Evolutionary conservation across 495 filamentous ascomycete species (phyloP), one percentile per base, ranked within the genome.

Genomic region (Xylaria sp.): DNA sequence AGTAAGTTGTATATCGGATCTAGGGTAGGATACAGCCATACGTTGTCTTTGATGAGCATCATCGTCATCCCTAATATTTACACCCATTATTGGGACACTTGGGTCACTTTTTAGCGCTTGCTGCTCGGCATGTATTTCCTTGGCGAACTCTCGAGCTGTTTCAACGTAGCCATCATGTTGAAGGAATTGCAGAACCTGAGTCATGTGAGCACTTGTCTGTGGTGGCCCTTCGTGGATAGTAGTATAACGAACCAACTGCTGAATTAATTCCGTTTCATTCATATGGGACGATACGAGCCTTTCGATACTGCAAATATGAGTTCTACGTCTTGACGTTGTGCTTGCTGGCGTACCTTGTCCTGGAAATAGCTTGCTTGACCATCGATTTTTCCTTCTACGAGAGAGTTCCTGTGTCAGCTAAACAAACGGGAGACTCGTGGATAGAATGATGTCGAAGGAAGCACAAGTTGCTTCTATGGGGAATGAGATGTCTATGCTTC

Each of bases 141-240:
- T 87, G 8, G 92, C 90, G 81, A 99, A 98, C 0, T 92, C 93
- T 71, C 90, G 88, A 19, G 95, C 94, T 8, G 96, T 97, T 69
- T 97, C 95, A n/a, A 98, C 90, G 73, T 97, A 98, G 67, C 96
- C 97, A 78, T 98, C 97, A 75, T 98, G 96, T 46, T 93, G 92
- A 8, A 99, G 85, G 74, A 95, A 97, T 80, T 98, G 95, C 14
- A 93, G 87, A 21, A 97, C 91, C 70, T 95, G 62, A 21, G 41
- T 44, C 15, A 4, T 37, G 63, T 82, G 19, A 79, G 72, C 58
- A 41, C 61, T 17, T 24, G 35, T 6, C 14, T 37, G 33, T 19
- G n/a, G 11, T 64, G 19, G 53, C 46, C 21, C 33, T 2, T 15
- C 0, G 19, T 43, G 35, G 52, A 1, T 4, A 41, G 21, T 9